Evolutionary conservation across 169 alveolate species (phyloP).

Genomic region (Plasmodium malariae): DNA sequence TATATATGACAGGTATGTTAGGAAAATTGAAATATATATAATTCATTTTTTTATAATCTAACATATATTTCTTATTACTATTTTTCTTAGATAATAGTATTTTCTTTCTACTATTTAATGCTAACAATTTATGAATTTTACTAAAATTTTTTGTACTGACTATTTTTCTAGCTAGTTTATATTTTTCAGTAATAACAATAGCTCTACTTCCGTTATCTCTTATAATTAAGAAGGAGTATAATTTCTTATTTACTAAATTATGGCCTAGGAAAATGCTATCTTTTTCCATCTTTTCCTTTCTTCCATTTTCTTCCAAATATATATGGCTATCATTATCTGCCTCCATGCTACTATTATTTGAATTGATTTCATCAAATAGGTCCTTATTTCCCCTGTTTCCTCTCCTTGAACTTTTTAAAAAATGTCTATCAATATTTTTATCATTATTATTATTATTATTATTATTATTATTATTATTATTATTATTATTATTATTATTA

Average conservation of each 20-base stretch:
- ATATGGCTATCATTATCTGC: not conserved
- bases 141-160: constrained; percentile 72
- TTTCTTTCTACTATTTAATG: constrained; percentile 46
- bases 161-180: constrained; percentile 64
- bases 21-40: constrained; percentile 72
- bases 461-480: too few relatives aligned
- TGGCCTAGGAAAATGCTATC: constrained; percentile 37
- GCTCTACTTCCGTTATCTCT: constrained; percentile 77
- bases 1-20: constrained; percentile 73
- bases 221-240: constrained; percentile 65
- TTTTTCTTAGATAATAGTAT: constrained; percentile 36
- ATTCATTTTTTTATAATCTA: constrained; percentile 44
- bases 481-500: too few relatives aligned
- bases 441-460: too few relatives aligned
- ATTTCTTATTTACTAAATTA: constrained; percentile 33
- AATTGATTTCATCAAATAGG: not conserved
- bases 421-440: too few relatives aligned
- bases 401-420: too few relatives aligned
- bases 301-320: not conserved
- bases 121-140: constrained; percentile 51
- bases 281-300: constrained; percentile 11
- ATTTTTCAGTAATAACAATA: constrained; percentile 70
- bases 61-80: constrained; percentile 27
- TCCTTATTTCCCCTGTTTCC: not conserved
- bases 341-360: not conserved